Evolutionary conservation across 116 monocot genomes (phyloP).

Genomic region (Cymodocea nodosa): DNA sequence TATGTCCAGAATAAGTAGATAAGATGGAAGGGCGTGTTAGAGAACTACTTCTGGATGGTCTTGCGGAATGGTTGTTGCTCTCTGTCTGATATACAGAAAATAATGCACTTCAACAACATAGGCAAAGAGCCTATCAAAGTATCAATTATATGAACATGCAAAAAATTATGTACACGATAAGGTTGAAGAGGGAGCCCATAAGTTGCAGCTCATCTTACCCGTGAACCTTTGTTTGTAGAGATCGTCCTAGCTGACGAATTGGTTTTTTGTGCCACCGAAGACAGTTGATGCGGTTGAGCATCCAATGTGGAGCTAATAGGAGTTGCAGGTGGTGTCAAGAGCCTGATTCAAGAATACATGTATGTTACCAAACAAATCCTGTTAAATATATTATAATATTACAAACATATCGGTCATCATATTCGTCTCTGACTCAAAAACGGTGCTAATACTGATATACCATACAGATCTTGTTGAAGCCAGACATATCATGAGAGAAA

Average conservation of each 20-base stretch:
- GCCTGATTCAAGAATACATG: slow-evolving; percentile 24
- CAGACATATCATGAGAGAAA: too few relatives aligned
- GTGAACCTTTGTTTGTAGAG: slow-evolving; percentile 50
- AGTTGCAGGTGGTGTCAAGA: slow-evolving; percentile 77
- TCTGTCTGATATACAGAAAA: slow-evolving; percentile 43
- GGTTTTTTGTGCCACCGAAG: slow-evolving; percentile 24
- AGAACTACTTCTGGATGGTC: slow-evolving; percentile 64
- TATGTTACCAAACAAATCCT: neutral
- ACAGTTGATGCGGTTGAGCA: slow-evolving; percentile 17
- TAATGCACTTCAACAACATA: slow-evolving; percentile 4
- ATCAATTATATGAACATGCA: neutral
- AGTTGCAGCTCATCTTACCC: slow-evolving; percentile 26
- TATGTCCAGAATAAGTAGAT: slow-evolving; percentile 6
- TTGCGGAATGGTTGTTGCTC: slow-evolving; percentile 21
- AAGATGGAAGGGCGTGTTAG: slow-evolving; percentile 53
- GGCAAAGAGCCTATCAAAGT: neutral
- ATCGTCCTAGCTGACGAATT: slow-evolving; percentile 25
- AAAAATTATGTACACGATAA: neutral
- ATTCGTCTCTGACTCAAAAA: neutral
- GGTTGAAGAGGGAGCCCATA: neutral
- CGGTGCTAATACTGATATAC: neutral
- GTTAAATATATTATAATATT: neutral
- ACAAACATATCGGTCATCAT: neutral
- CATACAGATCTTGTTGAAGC: neutral
- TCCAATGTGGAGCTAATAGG: slow-evolving; percentile 36